Conservation (phyloP, 163 green algal genomes). For the Chlamydomonas reinhardtii region DNA sequence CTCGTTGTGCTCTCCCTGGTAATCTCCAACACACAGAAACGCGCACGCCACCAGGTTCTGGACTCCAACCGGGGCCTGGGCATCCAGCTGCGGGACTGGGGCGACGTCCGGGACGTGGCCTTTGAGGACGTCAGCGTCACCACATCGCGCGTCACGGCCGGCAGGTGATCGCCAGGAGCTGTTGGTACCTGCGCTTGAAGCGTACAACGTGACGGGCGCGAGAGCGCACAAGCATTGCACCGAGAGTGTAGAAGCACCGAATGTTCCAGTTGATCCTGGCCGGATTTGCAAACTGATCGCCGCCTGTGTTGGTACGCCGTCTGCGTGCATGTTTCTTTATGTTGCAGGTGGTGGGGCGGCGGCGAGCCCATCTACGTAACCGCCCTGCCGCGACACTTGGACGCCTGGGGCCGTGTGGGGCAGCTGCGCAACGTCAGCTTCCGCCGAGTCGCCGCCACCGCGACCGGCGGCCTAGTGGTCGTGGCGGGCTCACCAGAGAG, state of each 20-base stretch:
- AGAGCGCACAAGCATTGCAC: too few species aligned
- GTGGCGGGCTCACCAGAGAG: slow-evolving; percentile 17
- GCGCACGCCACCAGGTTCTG: slow-evolving; percentile 30
- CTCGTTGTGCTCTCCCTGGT: too few species aligned
- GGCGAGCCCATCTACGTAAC: slow-evolving; percentile 65
- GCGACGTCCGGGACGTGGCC: slow-evolving; percentile 48
- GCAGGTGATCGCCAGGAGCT: neutral
- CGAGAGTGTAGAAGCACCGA: too few species aligned
- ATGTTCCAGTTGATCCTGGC: too few species aligned
- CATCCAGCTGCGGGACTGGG: slow-evolving; percentile 65
- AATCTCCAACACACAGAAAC: too few species aligned
- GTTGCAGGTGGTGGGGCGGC: slow-evolving; percentile 63
- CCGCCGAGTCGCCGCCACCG: neutral
- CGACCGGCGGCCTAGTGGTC: neutral
- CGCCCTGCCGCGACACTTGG: slow-evolving; percentile 38
- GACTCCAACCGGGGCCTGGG: slow-evolving; percentile 62
- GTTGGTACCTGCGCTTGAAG: neutral
- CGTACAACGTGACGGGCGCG: too few species aligned
- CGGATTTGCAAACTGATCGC: too few species aligned
- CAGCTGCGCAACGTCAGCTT: slow-evolving; percentile 5
- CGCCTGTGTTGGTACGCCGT: too few species aligned
- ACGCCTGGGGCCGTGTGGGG: neutral
- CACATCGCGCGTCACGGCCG: slow-evolving; percentile 37
- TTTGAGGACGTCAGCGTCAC: slow-evolving; percentile 40
- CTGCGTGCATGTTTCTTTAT: too few species aligned